A percentile compares a stretch with the other conserved stretches of the same genome.
phyloP scores from a whole-genome alignment of 306 rosid species.

The Dalbergia cultrata region DNA sequence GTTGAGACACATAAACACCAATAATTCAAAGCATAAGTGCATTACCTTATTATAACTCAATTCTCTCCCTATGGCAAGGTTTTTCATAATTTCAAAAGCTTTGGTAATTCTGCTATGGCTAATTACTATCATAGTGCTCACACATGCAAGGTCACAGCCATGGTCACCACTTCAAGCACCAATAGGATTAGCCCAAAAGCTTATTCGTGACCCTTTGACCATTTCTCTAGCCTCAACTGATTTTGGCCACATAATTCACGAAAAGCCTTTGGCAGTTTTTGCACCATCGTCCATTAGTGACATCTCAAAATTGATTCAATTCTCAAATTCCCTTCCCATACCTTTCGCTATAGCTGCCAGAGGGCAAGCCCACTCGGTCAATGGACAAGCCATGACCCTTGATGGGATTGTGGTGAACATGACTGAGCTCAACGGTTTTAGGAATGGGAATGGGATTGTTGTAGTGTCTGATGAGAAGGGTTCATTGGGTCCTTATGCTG shows the following conservation, averaged over 20 bases:
- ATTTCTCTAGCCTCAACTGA: slow-evolving; percentile 67
- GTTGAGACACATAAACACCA: slow-evolving; percentile 5
- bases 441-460: slow-evolving; percentile 50
- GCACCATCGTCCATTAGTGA: slow-evolving; percentile 61
- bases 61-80: slow-evolving; percentile 25
- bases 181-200: slow-evolving; percentile 30
- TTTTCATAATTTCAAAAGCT: background rate
- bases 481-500: slow-evolving; percentile 54
- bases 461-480: slow-evolving; percentile 26
- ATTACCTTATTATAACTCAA: slow-evolving; percentile 2
- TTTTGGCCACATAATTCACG: slow-evolving; percentile 65
- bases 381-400: slow-evolving; percentile 74
- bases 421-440: slow-evolving; percentile 48
- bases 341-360: slow-evolving; percentile 71
- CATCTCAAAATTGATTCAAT: slow-evolving; percentile 52
- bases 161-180: slow-evolving; percentile 54
- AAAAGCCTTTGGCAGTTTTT: slow-evolving; percentile 57
- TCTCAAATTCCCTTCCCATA: slow-evolving; percentile 44
- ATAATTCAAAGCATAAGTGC: slow-evolving; percentile 29
- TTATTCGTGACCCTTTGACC: slow-evolving; percentile 56
- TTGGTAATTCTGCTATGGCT: slow-evolving; percentile 37
- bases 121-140: background rate
- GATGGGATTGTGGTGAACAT: slow-evolving; percentile 84
- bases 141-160: background rate
- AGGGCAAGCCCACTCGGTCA: slow-evolving; percentile 84